These are phyloP conservation scores for Penicillium crustosum DNA, from an alignment of 2,329 filamentous ascomycete species.

Conservation along the genomic window DNA sequence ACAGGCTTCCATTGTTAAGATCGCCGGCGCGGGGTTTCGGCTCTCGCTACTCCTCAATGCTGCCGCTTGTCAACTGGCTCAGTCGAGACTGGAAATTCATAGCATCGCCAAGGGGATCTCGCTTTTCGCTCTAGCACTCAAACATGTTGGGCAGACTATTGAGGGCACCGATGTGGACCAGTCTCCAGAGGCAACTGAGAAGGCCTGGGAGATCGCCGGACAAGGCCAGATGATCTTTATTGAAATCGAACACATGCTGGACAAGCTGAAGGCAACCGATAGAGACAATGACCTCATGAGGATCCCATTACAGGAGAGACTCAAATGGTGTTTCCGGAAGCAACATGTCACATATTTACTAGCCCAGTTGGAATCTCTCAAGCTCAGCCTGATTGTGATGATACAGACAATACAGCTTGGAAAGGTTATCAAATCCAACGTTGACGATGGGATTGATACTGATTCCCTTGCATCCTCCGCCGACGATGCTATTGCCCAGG, in stretches of 20 bases:
- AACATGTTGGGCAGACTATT: conserved; percentile 38
- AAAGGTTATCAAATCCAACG: conserved; percentile 31
- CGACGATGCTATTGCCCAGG: conserved; percentile 39
- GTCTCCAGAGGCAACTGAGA: conserved; percentile 35
- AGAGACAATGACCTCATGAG: conserved; percentile 24
- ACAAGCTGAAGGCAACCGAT: conserved; percentile 34
- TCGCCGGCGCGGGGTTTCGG: conserved; percentile 38
- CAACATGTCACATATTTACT: conserved; percentile 44
- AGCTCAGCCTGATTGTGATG: conserved; percentile 44
- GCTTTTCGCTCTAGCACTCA: conserved; percentile 42
- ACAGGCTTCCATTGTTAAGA: conserved; percentile 24
- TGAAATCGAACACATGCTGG: conserved; percentile 46
- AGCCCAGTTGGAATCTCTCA: conserved; percentile 43
- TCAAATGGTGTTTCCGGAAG: conserved; percentile 45
- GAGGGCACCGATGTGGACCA: conserved; percentile 33
- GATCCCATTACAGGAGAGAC: conserved; percentile 36
- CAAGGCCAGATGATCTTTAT: conserved; percentile 42
- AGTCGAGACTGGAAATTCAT: conserved; percentile 42
- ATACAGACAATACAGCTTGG: conserved; percentile 42
- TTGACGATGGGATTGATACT: conserved; percentile 14
- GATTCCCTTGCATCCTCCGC: conserved; percentile 10
- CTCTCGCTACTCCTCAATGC: conserved; percentile 45
- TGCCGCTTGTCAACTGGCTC: conserved; percentile 43
- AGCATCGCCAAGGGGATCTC: conserved; percentile 45
- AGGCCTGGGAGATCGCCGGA: conserved; percentile 40